Percentiles rank a stretch among this genome's conserved stretches.
Conservation (phyloP, 75 land plant species). For the Isoetes taiwanensis region DNA sequence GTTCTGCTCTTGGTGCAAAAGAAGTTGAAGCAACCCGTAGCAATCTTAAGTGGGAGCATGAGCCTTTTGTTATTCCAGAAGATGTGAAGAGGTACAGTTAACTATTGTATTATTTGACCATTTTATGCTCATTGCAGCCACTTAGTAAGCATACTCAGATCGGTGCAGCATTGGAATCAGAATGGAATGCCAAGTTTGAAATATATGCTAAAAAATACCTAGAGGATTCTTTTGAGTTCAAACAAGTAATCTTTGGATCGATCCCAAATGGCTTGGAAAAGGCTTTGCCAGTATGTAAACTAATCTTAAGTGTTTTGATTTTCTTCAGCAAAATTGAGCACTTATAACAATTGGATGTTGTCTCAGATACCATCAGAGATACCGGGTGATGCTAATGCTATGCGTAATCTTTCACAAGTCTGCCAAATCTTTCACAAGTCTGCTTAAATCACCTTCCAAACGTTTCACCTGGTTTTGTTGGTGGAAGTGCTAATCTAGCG, state of each 20-base stretch:
- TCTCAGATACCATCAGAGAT: background rate
- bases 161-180: conserved; percentile 77
- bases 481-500: conserved; percentile 86
- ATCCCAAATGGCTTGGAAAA: conserved; percentile 63
- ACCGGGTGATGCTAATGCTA: conserved; percentile 40
- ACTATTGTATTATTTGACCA: too few species aligned
- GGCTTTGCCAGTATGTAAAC: conserved; percentile 49
- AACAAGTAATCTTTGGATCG: conserved; percentile 40
- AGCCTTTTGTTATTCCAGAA: conserved; percentile 94
- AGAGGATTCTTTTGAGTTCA: conserved; percentile 53
- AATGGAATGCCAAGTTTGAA: conserved; percentile 79
- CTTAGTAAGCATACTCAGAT: conserved; percentile 59
- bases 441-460: conserved; percentile 46
- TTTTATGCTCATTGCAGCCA: too few species aligned
- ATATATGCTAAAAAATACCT: conserved; percentile 59
- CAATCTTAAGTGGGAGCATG: conserved; percentile 80
- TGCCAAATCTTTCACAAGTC: conserved; percentile 13
- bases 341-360: background rate
- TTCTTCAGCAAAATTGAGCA: background rate
- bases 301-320: background rate
- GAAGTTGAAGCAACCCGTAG: conserved; percentile 90
- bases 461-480: conserved; percentile 67
- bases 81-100: conserved; percentile 95
- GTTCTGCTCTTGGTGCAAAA: conserved; percentile 65
- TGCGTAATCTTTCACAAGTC: conserved; percentile 51